Percentiles rank a stretch among this genome's conserved stretches.
Evolutionary conservation across 2,329 filamentous ascomycete species (phyloP).

Genomic region (Xylariaceae sp.): DNA sequence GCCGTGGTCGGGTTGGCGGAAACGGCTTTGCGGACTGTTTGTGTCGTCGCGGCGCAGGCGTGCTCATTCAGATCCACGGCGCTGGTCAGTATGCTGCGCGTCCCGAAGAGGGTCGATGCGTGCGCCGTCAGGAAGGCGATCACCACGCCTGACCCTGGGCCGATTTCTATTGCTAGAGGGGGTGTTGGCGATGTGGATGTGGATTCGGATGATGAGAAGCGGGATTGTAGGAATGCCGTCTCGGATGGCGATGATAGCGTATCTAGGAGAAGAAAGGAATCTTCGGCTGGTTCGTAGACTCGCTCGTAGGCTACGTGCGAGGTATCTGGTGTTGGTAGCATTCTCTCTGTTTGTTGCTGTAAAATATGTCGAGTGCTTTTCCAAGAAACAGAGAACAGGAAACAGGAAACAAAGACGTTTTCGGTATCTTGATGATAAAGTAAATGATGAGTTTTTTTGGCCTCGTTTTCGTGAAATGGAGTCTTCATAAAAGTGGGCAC

Average conservation of each 20-base stretch:
- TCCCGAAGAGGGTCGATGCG: constrained; percentile 73
- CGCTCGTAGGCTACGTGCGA: constrained; percentile 87
- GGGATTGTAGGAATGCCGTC: constrained; percentile 68
- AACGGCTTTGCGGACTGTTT: constrained; percentile 67
- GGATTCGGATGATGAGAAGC: constrained; percentile 55
- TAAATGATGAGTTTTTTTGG: constrained; percentile 8
- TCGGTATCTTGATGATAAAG: constrained; percentile 7
- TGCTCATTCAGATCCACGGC: constrained; percentile 86
- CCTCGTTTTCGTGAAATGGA: neutral
- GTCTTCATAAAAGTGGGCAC: constrained; percentile 21
- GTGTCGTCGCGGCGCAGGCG: constrained; percentile 76
- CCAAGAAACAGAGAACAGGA: neutral
- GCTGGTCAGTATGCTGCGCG: constrained; percentile 71
- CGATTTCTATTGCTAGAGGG: constrained; percentile 82
- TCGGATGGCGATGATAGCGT: constrained; percentile 79
- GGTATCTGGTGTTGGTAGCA: constrained; percentile 94
- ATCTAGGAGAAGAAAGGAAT: constrained; percentile 93
- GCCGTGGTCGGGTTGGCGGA: constrained; percentile 41
- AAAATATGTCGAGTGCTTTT: neutral
- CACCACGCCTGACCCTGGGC: constrained; percentile 92
- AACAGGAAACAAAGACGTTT: neutral
- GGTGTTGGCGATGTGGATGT: constrained; percentile 34
- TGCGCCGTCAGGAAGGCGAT: constrained; percentile 86
- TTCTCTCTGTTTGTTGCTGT: constrained; percentile 50
- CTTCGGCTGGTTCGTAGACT: constrained; percentile 94